Conservation (phyloP, 2,329 filamentous ascomycete genomes). For the Fusarium fujikuroi region DNA sequence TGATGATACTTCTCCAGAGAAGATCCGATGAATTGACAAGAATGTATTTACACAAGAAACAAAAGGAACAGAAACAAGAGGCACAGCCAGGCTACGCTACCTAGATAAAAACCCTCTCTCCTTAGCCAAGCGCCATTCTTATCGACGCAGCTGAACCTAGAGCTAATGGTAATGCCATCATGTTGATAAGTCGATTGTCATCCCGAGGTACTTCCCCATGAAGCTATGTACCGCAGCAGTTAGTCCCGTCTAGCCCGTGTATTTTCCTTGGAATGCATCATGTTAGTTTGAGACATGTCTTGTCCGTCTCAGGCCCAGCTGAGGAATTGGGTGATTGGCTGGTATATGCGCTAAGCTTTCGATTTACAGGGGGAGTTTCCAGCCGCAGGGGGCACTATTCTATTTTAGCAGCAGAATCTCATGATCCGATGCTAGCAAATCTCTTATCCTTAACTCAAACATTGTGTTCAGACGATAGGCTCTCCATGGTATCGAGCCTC, state of each 20-base stretch:
- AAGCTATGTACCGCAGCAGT: neutral
- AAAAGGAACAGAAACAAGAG: neutral
- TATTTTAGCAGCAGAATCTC: neutral
- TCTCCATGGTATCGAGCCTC: slow-evolving; percentile 25
- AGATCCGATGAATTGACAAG: neutral
- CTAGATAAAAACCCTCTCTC: neutral
- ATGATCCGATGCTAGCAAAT: neutral
- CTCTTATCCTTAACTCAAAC: neutral
- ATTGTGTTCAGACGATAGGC: slow-evolving; percentile 18
- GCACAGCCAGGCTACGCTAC: neutral
- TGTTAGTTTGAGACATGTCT: slow-evolving; percentile 5
- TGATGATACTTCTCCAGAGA: slow-evolving; percentile 7
- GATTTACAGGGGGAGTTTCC: slow-evolving; percentile 7
- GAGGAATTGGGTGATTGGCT: slow-evolving; percentile 11
- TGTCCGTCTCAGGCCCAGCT: slow-evolving; percentile 18
- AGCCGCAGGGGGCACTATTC: neutral
- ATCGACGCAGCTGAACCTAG: neutral
- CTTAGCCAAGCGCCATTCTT: neutral
- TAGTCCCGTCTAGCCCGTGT: neutral
- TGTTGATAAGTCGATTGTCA: neutral
- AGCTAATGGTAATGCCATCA: neutral
- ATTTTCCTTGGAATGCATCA: slow-evolving; percentile 2
- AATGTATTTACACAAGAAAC: neutral
- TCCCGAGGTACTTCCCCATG: neutral
- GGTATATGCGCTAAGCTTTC: neutral